Evolutionary conservation across 1,284 basidiomycete genomes (phyloP).

Genomic region (Fomitopsis betulina): DNA sequence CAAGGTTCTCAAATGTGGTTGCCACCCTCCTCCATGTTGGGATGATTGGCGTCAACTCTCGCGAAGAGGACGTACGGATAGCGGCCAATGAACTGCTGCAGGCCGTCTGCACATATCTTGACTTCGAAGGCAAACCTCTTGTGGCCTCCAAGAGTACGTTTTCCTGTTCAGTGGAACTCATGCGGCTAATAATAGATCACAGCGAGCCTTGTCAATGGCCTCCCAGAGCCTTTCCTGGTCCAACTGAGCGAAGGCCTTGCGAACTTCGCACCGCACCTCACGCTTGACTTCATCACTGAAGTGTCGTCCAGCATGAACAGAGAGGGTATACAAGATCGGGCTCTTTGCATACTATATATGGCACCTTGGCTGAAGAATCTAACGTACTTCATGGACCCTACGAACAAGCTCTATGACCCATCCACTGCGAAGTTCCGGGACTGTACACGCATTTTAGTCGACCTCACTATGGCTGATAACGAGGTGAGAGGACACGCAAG

Average conservation of each 20-base stretch:
- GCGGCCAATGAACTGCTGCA: conserved; percentile 77
- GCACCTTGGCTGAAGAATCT: conserved; percentile 86
- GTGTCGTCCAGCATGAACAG: conserved; percentile 66
- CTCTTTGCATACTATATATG: conserved; percentile 76
- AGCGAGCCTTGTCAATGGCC: conserved; percentile 50
- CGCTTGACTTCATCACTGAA: conserved; percentile 83
- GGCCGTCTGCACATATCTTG: conserved; percentile 74
- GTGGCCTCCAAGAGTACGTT: conserved; percentile 63
- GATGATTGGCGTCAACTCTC: conserved; percentile 69
- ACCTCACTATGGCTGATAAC: conserved; percentile 66
- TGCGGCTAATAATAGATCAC: conserved; percentile 1
- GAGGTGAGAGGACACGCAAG: conserved; percentile 42
- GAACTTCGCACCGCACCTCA: conserved; percentile 70
- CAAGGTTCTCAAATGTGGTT: conserved; percentile 78
- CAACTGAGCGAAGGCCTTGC: conserved; percentile 73
- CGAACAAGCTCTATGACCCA: conserved; percentile 58
- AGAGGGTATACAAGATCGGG: conserved; percentile 46
- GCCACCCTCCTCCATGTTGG: conserved; percentile 81
- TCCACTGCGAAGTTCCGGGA: conserved; percentile 73
- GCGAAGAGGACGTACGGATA: conserved; percentile 70
- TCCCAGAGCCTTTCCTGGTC: conserved; percentile 59
- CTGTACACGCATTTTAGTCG: conserved; percentile 71
- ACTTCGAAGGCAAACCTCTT: conserved; percentile 67
- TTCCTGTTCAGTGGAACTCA: not conserved
- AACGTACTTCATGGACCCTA: conserved; percentile 65